Evolutionary conservation across 2,329 filamentous ascomycete species (phyloP), one percentile per base, ranked within the genome.

Genomic region (Lasiodiplodia gonubiensis): DNA sequence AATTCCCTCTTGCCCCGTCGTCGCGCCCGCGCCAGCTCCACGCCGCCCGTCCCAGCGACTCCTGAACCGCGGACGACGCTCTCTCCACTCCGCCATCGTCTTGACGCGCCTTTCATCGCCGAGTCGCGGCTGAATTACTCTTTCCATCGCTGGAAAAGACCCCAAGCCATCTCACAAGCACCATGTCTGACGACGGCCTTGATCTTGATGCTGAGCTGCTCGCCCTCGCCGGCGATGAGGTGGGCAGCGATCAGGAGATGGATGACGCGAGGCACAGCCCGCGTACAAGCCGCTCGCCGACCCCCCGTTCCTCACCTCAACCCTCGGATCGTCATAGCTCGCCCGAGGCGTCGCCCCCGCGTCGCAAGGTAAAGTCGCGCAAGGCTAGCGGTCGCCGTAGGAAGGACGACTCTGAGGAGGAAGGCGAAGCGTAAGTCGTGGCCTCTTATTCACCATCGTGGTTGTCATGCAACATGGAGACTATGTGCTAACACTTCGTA

Each of bases 141-240:
- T 27, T 53, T 14, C 16, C 48, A 53, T 37, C 53, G n/a, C 27
- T 11, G 12, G 11, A 55, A 54, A 33, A 3, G 49, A 11, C 16
- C 46, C 23, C n/a, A 14, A 27, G 25, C 51, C 21, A 16, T 27
- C 60, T 39, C 52, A 51, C 55, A 37, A 10, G 68, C 71, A 71
- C 71, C 74, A 97, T 97, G 93, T 91, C 92, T 67, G 92, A 94
- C 67, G 74, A 74, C 67, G 67, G 67, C 11, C 57, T 64, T 76
- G 74, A 77, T 71, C 87, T 97, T 72, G 94, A 98, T 77, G 93
- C 94, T 74, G 94, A 97, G 83, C 89, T 98, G 71, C 90, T 98
- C 71, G 94, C 92, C 75, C 89, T 98, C 71, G 95, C 94, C 66
- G 95, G 93, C 74, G 93, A 92, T 72, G 66, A 55, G 49, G 51